Base-by-base conservation (phyloP, 2,329 filamentous ascomycete species). In the Leptographium wingfieldii region DNA sequence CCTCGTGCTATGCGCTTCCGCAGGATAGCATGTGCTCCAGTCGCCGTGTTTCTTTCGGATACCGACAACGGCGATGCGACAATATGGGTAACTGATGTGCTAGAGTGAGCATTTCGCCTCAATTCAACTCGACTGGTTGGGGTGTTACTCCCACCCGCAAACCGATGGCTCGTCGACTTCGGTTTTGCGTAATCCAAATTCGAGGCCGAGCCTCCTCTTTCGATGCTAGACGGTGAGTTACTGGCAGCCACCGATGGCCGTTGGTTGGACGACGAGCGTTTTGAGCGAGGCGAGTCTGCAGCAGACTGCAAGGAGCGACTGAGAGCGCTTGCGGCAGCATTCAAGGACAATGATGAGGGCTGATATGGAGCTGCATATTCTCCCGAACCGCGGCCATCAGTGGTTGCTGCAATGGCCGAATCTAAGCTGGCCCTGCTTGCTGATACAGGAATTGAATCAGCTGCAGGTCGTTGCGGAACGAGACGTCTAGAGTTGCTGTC, bases 291-390 rank as follows among this genome's bases (percentile, higher is more conserved):
- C 2, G 38, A 49, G 1, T 62, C 59, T 3, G 56, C 25, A 11
- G 59, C 52, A 3, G 59, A 38, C 57, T 65, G 63, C 51, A 65
- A 53, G 5, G 64, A 61, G 16, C 63, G 60, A 29, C 61, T 58
- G 5, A 83, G 64, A 7, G 80, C 80, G 65, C 78, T 83, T 6
- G 80, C 81, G 19, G 80, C 80, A 51, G 80, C 80, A 57, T 77
- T 81, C 14, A 83, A 67, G 7, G 80, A 82, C 3, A 82, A 70
- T 1, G 76, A 69, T 2, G 80, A 78, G 3, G 59, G 55, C 19
- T 52, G 52, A 0, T 55, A 27, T 10, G 59, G 53, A 7, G 55
- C 19, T 9, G 67, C 64, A 53, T 71, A 73, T 25, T 80, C 77
- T 14, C 73, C 73, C 3, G 73, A 74, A 53, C 71, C 72, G 46